Evolutionary conservation across 257 asterid genomes (phyloP), one percentile per base, ranked within the genome.

Genomic region (Cruciata laevipes): DNA sequence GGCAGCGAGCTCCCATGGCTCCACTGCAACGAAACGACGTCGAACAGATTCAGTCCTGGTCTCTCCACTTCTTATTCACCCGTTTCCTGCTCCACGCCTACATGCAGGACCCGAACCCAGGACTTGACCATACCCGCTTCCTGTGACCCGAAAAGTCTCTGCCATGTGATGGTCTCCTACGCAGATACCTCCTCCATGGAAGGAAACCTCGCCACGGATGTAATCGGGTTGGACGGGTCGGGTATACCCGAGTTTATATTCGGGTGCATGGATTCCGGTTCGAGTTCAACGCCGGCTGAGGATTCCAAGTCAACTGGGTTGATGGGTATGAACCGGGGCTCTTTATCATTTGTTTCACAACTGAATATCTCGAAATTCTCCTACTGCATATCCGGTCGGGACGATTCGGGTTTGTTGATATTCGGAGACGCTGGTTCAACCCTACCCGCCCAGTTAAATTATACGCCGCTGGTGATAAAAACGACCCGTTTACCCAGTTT

Each of bases 1-100:
- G 97, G 96, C 63, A 90, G 97, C 63, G 95, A 88, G 71, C 95
- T 90, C 74, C 79, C 97, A 1, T 88, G 95, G 96, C 87, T 90
- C 72, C 86, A 82, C 78, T 84, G 95, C 83, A 84, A 63, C 60
- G 68, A 65, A 3, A 72, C 84, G 24, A 17, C 23, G 58, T 83
- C 4, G 69, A 42, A 38, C 33, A 49, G 76, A 0, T 87, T 84
- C 85, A 20, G 73, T 75, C 89, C 91, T 1, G 47, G n/a, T 5
- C 69, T 72, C 77, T 89, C 95, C 68, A 12, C 82, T 42, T 75
- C 98, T 1, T 89, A 89, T 72, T 71, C 82, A 21, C 79, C 87
- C 4, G 74, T 82, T 68, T 85, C 85, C 27, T 90, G 96, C 82
- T 71, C 82, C 66, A 83, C 91, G 1, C 25, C 81, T 42, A 83